phyloP scores from a whole-genome alignment of 148 eudicot genomes.

The Suaeda aralocaspica region DNA sequence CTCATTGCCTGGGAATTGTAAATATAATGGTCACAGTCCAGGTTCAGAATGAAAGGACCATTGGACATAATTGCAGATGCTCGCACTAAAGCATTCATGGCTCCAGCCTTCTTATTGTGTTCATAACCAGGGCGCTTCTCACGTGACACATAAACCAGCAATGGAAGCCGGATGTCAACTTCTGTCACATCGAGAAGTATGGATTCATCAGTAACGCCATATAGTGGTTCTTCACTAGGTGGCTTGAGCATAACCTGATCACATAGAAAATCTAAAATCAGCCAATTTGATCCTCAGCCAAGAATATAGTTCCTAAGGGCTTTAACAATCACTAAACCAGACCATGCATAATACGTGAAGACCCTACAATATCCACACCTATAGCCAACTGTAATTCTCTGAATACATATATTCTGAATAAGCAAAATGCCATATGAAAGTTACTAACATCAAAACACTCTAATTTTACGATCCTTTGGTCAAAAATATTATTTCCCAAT shows the following conservation, averaged over 20 bases:
- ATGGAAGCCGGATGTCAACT: constrained; percentile 84
- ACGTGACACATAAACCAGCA: constrained; percentile 89
- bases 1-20: constrained; percentile 85
- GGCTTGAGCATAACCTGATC: constrained; percentile 90
- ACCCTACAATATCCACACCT: too few species aligned
- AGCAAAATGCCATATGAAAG: too few species aligned
- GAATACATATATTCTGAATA: too few species aligned
- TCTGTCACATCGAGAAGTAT: constrained; percentile 55
- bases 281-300: neutral
- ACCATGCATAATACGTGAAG: too few species aligned
- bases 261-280: constrained; percentile 17
- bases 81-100: constrained; percentile 90
- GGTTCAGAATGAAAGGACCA: constrained; percentile 76
- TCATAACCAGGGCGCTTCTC: constrained; percentile 91
- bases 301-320: neutral
- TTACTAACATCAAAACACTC: too few species aligned
- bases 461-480: too few species aligned
- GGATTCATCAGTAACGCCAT: constrained; percentile 45
- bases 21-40: constrained; percentile 84
- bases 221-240: constrained; percentile 68
- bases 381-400: too few species aligned
- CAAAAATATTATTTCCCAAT: too few species aligned
- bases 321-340: neutral
- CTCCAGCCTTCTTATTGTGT: constrained; percentile 96
- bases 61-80: constrained; percentile 96